Conservation (phyloP, 169 alveolate genomes). For the Plasmodium ovale region DNA sequence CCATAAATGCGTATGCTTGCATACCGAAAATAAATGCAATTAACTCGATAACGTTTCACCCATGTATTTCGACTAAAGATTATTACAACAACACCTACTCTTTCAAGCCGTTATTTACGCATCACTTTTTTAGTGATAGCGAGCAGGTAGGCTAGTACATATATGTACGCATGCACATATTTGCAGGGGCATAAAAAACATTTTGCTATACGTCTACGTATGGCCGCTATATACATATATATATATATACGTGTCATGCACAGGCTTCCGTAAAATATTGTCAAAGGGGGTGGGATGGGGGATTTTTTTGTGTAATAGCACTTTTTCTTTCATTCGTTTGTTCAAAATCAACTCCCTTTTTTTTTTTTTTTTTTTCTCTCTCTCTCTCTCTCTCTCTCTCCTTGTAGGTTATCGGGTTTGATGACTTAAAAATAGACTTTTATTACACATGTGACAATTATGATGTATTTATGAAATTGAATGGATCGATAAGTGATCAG, state of each 20-base stretch:
- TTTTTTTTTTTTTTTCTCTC: slow-evolving; percentile 3
- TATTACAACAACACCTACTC: slow-evolving; percentile 74
- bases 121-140: slow-evolving; percentile 78
- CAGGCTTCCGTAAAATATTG: too few relatives aligned
- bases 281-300: too few relatives aligned
- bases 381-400: background rate
- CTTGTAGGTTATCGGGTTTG: slow-evolving; percentile 54
- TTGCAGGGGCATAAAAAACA: too few relatives aligned
- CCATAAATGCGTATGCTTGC: slow-evolving; percentile 51
- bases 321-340: background rate
- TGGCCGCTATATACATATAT: background rate
- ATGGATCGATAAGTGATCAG: slow-evolving; percentile 54
- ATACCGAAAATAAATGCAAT: slow-evolving; percentile 70
- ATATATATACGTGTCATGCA: background rate
- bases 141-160: slow-evolving; percentile 77
- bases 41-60: slow-evolving; percentile 76
- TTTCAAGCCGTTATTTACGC: slow-evolving; percentile 79
- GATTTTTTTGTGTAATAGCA: background rate
- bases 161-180: too few relatives aligned
- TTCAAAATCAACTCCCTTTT: background rate
- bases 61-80: slow-evolving; percentile 76
- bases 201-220: too few relatives aligned
- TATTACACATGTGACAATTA: slow-evolving; percentile 63
- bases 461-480: slow-evolving; percentile 68
- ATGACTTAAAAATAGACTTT: slow-evolving; percentile 38